phyloP scores from a whole-genome alignment of 495 filamentous ascomycete species.

The Neurospora sp. region DNA sequence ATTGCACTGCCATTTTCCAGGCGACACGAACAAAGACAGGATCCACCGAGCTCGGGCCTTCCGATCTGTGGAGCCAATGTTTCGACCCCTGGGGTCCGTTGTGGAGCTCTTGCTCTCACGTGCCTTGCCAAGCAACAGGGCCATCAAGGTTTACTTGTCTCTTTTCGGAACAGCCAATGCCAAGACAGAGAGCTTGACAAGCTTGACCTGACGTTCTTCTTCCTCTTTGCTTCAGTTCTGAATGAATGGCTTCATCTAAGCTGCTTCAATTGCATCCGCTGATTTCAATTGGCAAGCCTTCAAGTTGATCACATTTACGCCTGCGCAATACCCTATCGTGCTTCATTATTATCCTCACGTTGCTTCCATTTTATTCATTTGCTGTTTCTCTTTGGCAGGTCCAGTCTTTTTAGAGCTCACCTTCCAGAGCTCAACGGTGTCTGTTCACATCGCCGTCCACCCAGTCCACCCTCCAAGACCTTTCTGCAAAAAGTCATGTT shows the following conservation, averaged over 20 bases:
- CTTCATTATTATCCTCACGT: neutral
- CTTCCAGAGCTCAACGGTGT: neutral
- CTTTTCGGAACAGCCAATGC: neutral
- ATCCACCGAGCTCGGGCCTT: neutral
- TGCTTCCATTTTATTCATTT: neutral
- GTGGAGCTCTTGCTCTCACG: neutral
- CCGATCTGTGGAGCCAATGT: neutral
- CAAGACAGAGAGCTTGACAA: neutral
- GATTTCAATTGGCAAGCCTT: neutral
- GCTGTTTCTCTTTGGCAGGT: neutral
- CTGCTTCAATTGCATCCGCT: neutral
- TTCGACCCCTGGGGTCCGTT: neutral
- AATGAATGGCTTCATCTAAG: neutral
- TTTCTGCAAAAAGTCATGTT: constrained; percentile 6
- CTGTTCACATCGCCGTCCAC: neutral
- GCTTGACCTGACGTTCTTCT: neutral
- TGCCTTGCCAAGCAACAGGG: neutral
- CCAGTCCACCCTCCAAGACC: neutral
- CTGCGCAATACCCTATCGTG: neutral
- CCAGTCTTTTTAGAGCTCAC: neutral
- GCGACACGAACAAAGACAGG: neutral
- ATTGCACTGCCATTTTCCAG: neutral
- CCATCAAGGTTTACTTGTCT: neutral
- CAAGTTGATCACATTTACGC: neutral
- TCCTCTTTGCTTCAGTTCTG: neutral